Percentiles rank a stretch among this genome's conserved stretches.
phyloP scores from a whole-genome alignment of 2,329 filamentous ascomycete genomes.

The Cladophialophora yegresii region DNA sequence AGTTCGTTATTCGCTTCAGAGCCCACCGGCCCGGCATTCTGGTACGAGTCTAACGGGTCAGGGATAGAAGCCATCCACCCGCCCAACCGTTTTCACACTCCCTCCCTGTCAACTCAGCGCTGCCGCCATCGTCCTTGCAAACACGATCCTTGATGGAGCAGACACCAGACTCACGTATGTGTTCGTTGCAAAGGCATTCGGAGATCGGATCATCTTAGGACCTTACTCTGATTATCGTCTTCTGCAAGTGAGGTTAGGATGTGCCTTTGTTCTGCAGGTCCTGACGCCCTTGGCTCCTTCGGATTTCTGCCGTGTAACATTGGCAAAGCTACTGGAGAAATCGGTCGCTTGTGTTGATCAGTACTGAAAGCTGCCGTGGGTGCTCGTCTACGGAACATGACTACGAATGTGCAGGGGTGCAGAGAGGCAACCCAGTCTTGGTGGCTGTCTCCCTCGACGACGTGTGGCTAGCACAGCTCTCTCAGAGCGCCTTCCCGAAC shows the following conservation, averaged over 20 bases:
- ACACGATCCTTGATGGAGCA: background rate
- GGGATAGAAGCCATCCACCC: conserved; percentile 8
- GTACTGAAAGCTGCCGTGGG: background rate
- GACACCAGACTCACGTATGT: background rate
- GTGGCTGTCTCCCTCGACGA: background rate
- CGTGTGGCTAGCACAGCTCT: background rate
- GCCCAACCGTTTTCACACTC: conserved; percentile 12
- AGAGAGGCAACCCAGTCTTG: background rate
- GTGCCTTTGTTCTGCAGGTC: background rate
- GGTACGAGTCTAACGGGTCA: conserved; percentile 12
- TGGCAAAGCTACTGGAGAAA: background rate
- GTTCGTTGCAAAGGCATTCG: background rate
- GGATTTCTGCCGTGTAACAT: conserved; percentile 10
- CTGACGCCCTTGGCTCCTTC: background rate
- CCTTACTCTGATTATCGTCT: background rate
- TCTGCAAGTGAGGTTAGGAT: background rate
- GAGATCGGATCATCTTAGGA: background rate
- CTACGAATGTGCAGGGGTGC: background rate
- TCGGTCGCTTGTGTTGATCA: background rate
- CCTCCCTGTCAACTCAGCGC: background rate
- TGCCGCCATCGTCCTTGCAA: background rate
- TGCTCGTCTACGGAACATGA: background rate
- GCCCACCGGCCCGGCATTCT: conserved; percentile 10
- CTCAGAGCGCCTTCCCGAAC: background rate
- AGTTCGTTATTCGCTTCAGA: background rate